Evolutionary conservation across 208 protist species (phyloP), one percentile per base, ranked within the genome.

Genomic region (Acanthamoeba royreba): DNA sequence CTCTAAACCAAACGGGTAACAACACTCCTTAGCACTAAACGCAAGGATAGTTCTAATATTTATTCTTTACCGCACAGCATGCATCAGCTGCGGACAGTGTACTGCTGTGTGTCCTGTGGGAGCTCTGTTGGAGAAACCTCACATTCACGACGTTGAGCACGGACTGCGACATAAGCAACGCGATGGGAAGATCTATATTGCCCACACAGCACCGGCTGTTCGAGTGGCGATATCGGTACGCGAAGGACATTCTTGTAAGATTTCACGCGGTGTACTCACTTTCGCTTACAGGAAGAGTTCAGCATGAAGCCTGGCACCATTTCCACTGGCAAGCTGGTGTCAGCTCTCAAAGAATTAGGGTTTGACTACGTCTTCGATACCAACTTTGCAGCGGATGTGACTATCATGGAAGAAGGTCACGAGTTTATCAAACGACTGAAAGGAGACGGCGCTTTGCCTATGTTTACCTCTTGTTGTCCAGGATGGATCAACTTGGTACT

Each of bases 81-180:
- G 96, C 77, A 96, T 97, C 74, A 93, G 81, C 25, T 97, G 96
- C 63, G 96, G 96, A 31, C 94, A 96, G 31, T 97, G 96, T 93
- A 88, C 95, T n/a, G 33, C 58, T 1, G 55, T 94, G 22, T 97
- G 96, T 79, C 95, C 95, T 25, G 66, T 93, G 33, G 94, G 93
- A 13, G 92, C 96, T 4, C 87, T 97, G 40, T 28, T 45, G 2
- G 95, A 95, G 72, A 81, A 94, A 8, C 33, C 83, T 8, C 52
- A 95, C 45, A 42, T 94, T 47, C 63, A 89, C 4, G 28, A 85
- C 1, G 87, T 95, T 4, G 13, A 66, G 1, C 31, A 42, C 17
- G 83, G 81, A n/a, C 92, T 95, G 33, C 35, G 72, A 43, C 17
- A 83, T 43, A 83, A 83, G 40, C 25, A 35, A 15, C 52, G 63